A percentile compares a stretch with the other conserved stretches of the same genome.
phyloP scores from a whole-genome alignment of 495 filamentous ascomycete species.

The Trypethelium eluteriae region DNA sequence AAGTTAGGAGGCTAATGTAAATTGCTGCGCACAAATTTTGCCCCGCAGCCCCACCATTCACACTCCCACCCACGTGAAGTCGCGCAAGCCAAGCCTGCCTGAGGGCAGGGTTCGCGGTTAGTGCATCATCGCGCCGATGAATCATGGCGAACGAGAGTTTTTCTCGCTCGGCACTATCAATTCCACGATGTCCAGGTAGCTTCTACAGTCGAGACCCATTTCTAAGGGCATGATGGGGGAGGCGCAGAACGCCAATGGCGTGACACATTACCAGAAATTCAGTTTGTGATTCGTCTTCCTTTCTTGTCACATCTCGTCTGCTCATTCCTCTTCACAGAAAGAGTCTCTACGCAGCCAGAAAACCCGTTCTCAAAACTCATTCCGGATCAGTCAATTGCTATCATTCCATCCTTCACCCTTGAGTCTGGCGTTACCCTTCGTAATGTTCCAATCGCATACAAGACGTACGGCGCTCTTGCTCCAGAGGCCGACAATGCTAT shows the following conservation, averaged over 20 bases:
- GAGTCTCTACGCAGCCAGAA: constrained; percentile 64
- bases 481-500: constrained; percentile 77
- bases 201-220: not conserved
- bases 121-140: not conserved
- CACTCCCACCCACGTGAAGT: not conserved
- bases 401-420: constrained; percentile 84
- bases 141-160: not conserved
- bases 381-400: constrained; percentile 72
- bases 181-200: not conserved
- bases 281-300: not conserved
- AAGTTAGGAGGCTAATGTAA: too few relatives aligned
- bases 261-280: not conserved
- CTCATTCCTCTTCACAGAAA: constrained; percentile 38
- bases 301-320: not conserved
- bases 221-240: not conserved
- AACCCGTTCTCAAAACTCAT: constrained; percentile 87
- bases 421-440: constrained; percentile 81
- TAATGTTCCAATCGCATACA: constrained; percentile 93
- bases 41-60: not conserved
- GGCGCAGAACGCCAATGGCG: not conserved
- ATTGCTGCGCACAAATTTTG: not conserved
- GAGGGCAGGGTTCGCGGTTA: too few relatives aligned
- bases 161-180: not conserved
- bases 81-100: not conserved
- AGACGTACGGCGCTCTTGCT: constrained; percentile 69